A percentile compares a stretch with the other conserved stretches of the same genome.
phyloP scores from a whole-genome alignment of 768 basidiomycete genomes.

The Mycena chlorophos region DNA sequence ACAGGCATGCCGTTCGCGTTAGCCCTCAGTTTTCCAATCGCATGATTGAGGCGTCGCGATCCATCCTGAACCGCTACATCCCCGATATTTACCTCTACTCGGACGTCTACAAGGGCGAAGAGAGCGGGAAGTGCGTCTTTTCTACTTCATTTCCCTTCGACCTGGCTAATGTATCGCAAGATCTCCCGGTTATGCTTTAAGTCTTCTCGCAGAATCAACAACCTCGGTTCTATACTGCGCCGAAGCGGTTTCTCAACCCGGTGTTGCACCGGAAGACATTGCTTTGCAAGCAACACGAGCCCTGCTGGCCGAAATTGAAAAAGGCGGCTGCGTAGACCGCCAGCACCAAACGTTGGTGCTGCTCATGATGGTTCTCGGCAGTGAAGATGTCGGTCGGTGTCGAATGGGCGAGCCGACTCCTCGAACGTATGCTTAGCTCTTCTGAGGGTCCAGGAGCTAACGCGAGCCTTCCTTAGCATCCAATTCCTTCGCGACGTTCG shows the following conservation, averaged over 20 bases:
- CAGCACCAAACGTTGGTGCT: constrained; percentile 86
- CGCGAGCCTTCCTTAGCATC: constrained; percentile 56
- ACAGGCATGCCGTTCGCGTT: constrained; percentile 91
- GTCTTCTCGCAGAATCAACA: constrained; percentile 87
- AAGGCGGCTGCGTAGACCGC: constrained; percentile 88
- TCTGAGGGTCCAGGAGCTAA: constrained; percentile 6
- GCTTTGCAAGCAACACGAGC: constrained; percentile 78
- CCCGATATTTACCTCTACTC: constrained; percentile 98
- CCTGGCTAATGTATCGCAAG: constrained; percentile 39
- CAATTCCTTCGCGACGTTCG: constrained; percentile 87
- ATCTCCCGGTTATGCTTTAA: constrained; percentile 95
- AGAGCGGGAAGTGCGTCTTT: constrained; percentile 85
- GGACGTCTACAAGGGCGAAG: constrained; percentile 96
- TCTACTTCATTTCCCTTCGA: neutral
- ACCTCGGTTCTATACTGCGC: constrained; percentile 86
- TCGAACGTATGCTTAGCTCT: constrained; percentile 55
- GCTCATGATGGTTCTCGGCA: constrained; percentile 92
- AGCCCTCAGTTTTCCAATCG: constrained; percentile 97
- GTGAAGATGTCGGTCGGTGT: constrained; percentile 93
- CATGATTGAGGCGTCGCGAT: constrained; percentile 93
- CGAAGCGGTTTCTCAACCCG: constrained; percentile 81
- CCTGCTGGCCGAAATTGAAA: constrained; percentile 74
- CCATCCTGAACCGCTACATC: constrained; percentile 92
- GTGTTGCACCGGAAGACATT: constrained; percentile 89
- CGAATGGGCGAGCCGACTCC: constrained; percentile 81